phyloP scores from a whole-genome alignment of 2,329 filamentous ascomycete species.

The Penicillium sumatraense region DNA sequence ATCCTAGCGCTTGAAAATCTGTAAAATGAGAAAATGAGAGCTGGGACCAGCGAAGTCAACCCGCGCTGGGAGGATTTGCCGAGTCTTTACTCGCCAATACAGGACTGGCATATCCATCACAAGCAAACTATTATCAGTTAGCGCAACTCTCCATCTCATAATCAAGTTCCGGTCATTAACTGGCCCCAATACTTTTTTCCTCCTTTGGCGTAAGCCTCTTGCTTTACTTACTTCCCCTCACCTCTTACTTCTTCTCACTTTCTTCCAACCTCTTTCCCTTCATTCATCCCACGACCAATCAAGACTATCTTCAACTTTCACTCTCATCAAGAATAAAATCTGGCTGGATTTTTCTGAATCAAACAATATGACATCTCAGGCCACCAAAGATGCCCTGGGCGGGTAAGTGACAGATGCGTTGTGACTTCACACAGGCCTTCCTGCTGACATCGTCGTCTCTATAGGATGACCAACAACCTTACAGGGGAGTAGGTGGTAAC shows the following conservation, averaged over 20 bases:
- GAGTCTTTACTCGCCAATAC: background rate
- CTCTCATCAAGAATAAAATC: background rate
- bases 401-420: slow-evolving; percentile 8
- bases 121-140: background rate
- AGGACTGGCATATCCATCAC: background rate
- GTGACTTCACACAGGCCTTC: no score
- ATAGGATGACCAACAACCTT: slow-evolving; percentile 23
- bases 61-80: background rate
- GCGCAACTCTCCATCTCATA: background rate
- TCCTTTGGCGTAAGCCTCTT: no score
- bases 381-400: slow-evolving; percentile 4
- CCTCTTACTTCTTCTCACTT: background rate
- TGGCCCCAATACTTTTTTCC: background rate
- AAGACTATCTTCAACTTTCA: background rate
- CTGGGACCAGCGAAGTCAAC: background rate
- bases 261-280: background rate
- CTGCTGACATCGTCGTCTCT: background rate
- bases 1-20: background rate
- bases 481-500: slow-evolving; percentile 20
- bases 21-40: background rate
- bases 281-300: background rate
- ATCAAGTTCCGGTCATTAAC: background rate
- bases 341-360: background rate
- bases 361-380: slow-evolving; percentile 4
- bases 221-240: background rate